Evolutionary conservation across 2,329 filamentous ascomycete species (phyloP).

Genomic region (Fusarium pseudocircinatum): DNA sequence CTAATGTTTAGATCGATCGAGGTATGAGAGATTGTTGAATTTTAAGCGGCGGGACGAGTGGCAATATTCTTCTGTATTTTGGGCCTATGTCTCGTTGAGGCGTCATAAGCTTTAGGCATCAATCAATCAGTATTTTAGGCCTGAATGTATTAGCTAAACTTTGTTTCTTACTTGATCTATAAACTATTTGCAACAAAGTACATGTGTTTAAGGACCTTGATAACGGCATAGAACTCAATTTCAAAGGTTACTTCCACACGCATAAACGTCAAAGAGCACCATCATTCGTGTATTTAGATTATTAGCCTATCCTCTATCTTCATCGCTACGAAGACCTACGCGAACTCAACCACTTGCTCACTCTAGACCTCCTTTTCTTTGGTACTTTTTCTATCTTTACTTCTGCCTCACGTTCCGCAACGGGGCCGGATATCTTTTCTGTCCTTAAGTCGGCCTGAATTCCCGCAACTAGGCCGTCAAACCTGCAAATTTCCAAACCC

Average conservation of each 20-base stretch:
- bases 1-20: background rate
- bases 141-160: too few relatives aligned
- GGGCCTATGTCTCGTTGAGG: too few relatives aligned
- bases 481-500: fast-evolving
- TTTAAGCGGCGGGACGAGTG: fast-evolving
- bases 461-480: background rate
- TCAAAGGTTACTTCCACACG: background rate
- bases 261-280: background rate
- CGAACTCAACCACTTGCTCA: background rate
- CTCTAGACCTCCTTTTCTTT: background rate
- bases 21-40: background rate
- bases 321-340: background rate
- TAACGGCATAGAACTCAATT: background rate
- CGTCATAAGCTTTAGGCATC: too few relatives aligned
- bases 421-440: too few relatives aligned
- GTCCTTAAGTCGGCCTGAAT: fast-evolving
- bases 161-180: background rate
- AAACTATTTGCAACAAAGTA: background rate
- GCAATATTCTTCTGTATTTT: background rate
- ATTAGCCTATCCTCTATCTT: background rate
- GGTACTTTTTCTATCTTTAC: background rate
- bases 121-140: too few relatives aligned
- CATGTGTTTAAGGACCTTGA: background rate
- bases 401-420: fast-evolving
- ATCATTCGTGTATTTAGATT: background rate